These are phyloP conservation scores for Solanum habrochaites DNA, from an alignment of 257 asterid species.

Conservation along the genomic window DNA sequence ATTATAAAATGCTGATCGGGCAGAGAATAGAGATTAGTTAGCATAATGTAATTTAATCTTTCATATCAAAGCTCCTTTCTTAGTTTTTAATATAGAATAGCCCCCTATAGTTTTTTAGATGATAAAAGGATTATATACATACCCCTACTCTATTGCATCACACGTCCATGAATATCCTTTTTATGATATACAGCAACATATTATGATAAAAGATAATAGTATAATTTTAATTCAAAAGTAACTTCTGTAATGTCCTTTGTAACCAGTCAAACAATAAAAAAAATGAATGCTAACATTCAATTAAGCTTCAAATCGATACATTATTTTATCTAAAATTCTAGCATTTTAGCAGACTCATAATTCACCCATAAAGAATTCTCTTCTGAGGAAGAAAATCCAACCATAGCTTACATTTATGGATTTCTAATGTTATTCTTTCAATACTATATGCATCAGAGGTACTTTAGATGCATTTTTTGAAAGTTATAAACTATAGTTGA, in stretches of 20 bases:
- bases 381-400: neutral
- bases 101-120: neutral
- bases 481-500: neutral
- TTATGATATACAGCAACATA: neutral
- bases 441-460: neutral
- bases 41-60: neutral
- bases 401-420: neutral
- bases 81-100: neutral
- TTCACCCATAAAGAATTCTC: neutral
- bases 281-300: neutral
- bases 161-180: neutral
- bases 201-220: neutral
- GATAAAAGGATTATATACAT: neutral
- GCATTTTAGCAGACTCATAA: neutral
- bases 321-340: neutral
- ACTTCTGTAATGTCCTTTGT: neutral
- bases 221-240: neutral
- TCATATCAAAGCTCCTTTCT: neutral
- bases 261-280: neutral
- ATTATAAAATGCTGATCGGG: neutral
- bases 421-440: neutral
- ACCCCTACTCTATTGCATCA: neutral
- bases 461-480: neutral
- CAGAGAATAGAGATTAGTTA: neutral
- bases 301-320: neutral